Base-by-base conservation (phyloP, 2,329 filamentous ascomycete species). In the Elsinoe batatas region DNA sequence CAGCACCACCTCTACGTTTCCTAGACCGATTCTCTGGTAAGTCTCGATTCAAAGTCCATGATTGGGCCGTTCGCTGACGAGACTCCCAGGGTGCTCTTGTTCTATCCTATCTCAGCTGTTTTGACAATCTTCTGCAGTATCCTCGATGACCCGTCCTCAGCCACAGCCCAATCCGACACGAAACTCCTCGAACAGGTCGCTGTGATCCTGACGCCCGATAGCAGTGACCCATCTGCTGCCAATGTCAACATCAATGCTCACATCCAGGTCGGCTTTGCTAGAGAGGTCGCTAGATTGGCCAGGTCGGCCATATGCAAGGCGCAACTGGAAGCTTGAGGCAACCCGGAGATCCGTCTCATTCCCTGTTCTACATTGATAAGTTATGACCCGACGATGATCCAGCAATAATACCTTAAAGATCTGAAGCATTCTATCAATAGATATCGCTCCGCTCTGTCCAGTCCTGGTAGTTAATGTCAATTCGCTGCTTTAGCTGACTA, bases 41-140 rank as follows among this genome's bases (percentile, higher is more conserved):
- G n/a, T n/a, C n/a, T n/a, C n/a, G n/a, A n/a, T n/a, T n/a, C n/a
- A n/a, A n/a, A n/a, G n/a, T n/a, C n/a, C n/a, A n/a, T n/a, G n/a
- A n/a, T n/a, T n/a, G n/a, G n/a, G n/a, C n/a, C n/a, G n/a, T n/a
- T n/a, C n/a, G 44, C 44, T 49, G 8, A 49, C 15, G 2, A 6
- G 7, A 3, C 1, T 35, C 26, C 3, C 36, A 81, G 79, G 77
- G 65, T 74, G n/a, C 64, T 80, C 3, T 68, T 79, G 2, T 81
- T 79, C 61, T 82, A 82, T 55, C 79, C 79, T 1, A 74, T 79
- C 55, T 75, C 76, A 0, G 79, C 79, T 1, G 67, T 79, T 12
- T 68, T 81, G 54, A 73, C 72, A 1, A 68, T 82, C 0, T 82
- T 82, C 61, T 79, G 76, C 67, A 79, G 76, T 57, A 72, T 81